These are phyloP conservation scores for Citrus sinensis DNA, from an alignment of 345 rosid species.

Conservation along the genomic window DNA sequence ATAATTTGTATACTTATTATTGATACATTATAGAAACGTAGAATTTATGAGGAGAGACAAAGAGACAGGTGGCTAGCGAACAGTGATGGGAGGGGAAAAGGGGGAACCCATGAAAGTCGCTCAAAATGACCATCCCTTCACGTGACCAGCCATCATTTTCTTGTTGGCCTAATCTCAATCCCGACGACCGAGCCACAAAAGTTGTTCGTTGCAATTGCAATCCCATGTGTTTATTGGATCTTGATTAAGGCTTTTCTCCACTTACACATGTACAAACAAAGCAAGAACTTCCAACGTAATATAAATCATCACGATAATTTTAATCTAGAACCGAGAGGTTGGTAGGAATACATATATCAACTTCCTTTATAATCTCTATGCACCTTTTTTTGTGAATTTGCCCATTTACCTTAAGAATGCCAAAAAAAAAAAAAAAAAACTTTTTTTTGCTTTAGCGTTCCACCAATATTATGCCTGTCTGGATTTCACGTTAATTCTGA, in stretches of 20 bases:
- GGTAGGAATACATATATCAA: background rate
- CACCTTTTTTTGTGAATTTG: background rate
- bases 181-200: background rate
- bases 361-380: background rate
- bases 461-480: too few relatives aligned
- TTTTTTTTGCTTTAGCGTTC: too few relatives aligned
- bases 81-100: background rate
- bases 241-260: background rate
- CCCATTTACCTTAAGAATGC: background rate
- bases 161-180: slow-evolving; percentile 18
- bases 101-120: slow-evolving; percentile 8
- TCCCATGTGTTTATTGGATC: background rate
- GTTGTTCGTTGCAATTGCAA: background rate
- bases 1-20: too few relatives aligned
- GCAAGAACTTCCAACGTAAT: background rate
- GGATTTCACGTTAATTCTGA: too few relatives aligned
- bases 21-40: background rate
- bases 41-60: background rate
- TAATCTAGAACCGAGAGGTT: too few relatives aligned
- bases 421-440: too few relatives aligned
- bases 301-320: background rate
- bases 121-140: slow-evolving; percentile 17
- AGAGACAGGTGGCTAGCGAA: background rate
- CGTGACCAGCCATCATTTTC: slow-evolving; percentile 22
- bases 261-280: background rate